phyloP scores from a whole-genome alignment of 2,329 filamentous ascomycete genomes.

The Claviceps citrina region DNA sequence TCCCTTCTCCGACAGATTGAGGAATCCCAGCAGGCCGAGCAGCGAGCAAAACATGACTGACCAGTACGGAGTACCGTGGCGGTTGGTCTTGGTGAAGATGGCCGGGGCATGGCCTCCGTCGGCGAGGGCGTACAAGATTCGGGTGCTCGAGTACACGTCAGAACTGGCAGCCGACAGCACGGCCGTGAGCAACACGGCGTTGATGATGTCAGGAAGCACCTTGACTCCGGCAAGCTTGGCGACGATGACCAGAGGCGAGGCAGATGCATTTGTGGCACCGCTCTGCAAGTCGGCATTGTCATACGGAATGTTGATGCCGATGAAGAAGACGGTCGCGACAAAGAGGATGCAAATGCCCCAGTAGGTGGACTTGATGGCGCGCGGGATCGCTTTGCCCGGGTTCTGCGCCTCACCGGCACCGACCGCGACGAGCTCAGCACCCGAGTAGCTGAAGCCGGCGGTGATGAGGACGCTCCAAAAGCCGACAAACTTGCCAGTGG shows the following conservation, averaged over 20 bases:
- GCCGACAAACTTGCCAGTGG: slow-evolving; percentile 47
- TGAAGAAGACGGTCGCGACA: slow-evolving; percentile 49
- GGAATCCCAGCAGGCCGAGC: slow-evolving; percentile 49
- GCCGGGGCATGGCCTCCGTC: slow-evolving; percentile 46
- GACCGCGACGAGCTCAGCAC: slow-evolving; percentile 61
- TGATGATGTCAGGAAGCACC: slow-evolving; percentile 55
- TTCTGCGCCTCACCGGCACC: slow-evolving; percentile 65
- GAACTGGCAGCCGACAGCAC: slow-evolving; percentile 68
- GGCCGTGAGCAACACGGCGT: slow-evolving; percentile 61
- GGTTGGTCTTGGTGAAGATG: slow-evolving; percentile 44
- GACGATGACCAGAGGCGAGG: slow-evolving; percentile 50
- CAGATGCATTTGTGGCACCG: slow-evolving; percentile 40
- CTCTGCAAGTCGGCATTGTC: slow-evolving; percentile 38
- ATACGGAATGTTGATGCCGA: slow-evolving; percentile 55
- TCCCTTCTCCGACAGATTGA: slow-evolving; percentile 46
- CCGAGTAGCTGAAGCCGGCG: slow-evolving; percentile 56
- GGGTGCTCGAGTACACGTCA: slow-evolving; percentile 58
- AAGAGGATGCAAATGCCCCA: slow-evolving; percentile 60
- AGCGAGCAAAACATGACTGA: slow-evolving; percentile 39
- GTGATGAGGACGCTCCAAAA: slow-evolving; percentile 56
- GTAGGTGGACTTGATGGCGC: slow-evolving; percentile 59
- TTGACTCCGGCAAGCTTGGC: slow-evolving; percentile 46
- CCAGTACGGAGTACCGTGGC: slow-evolving; percentile 44
- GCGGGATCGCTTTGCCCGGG: slow-evolving; percentile 55
- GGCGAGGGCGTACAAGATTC: slow-evolving; percentile 52